Base-by-base conservation (phyloP, 2,329 filamentous ascomycete species). In the Trichophyton schoenleinii region DNA sequence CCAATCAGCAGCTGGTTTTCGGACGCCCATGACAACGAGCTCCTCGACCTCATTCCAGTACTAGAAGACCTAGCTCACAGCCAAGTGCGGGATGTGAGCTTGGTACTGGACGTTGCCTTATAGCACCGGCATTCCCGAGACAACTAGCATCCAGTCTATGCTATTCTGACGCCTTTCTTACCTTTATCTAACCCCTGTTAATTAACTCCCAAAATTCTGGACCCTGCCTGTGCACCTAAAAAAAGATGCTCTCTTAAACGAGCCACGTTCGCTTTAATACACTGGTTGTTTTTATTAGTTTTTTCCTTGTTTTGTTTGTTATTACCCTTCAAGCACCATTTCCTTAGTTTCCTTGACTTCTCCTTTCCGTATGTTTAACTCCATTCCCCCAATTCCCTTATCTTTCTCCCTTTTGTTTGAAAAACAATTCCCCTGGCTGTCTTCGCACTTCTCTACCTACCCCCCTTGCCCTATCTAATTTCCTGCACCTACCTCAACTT, bases 1-100 rank as follows among this genome's bases (percentile, higher is more conserved):
- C 94, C 94, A 28, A 99, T 99, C 78, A 96, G 91, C 83, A 97
- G 92, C 81, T 99, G 94, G 94, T 99, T 99, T 79, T 96, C 91
- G 67, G 94, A 99, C 77, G 94, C 94, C 64, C 94, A 99, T 76
- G 94, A 99, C 79, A 99, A 99, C 77, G 94, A 99, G 81, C 82
- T 99, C 64, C 81, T 99, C 70, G 94, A 99, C 74, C 80, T 99
- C 69, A 97, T 99, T 74, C 94, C 94, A 60, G 94, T 99, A 69
- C 89, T 99, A 67, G 94, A 99, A 81, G 94, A 99, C 76, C 81
- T 99, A 71, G 92, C 94, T 64, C 87, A 88, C 67, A 76, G 86
- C 63, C 88, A 92, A 73, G 94, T 99, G 64, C 84, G 87, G 76
- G 94, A 99, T 76, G 94, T 99, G 74, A 97, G 92, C 80, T 81